Evolutionary conservation across 2,329 filamentous ascomycete genomes (phyloP).

Genomic region (Ascochyta koolunga): DNA sequence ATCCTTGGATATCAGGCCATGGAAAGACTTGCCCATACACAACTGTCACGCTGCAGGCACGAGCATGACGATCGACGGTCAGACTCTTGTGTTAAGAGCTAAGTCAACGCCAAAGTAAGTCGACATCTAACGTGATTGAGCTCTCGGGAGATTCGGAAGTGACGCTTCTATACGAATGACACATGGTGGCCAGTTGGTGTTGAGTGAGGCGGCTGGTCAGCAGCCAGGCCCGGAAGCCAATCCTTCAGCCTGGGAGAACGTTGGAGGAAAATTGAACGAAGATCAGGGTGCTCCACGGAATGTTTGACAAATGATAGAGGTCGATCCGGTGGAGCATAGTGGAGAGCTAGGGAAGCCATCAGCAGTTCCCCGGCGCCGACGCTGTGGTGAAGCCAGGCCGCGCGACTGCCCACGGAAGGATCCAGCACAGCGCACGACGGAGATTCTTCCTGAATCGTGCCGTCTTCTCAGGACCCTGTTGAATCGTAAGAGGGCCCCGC

Average conservation of each 20-base stretch:
- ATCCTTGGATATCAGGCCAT: slow-evolving; percentile 11
- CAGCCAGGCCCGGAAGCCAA: neutral
- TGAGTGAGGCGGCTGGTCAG: slow-evolving; percentile 15
- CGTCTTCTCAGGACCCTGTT: slow-evolving; percentile 28
- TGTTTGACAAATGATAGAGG: slow-evolving; percentile 43
- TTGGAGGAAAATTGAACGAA: slow-evolving; percentile 36
- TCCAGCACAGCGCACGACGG: slow-evolving; percentile 30
- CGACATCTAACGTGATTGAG: slow-evolving; percentile 1
- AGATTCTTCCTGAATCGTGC: slow-evolving; percentile 41
- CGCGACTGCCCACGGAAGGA: slow-evolving; percentile 30
- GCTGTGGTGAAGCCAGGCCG: slow-evolving; percentile 36
- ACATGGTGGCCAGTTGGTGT: slow-evolving; percentile 5
- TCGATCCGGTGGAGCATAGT: slow-evolving; percentile 39
- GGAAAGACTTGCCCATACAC: neutral
- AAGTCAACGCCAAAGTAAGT: too few species aligned
- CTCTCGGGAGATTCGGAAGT: slow-evolving; percentile 3
- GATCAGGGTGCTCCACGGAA: slow-evolving; percentile 44
- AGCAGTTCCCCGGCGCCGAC: slow-evolving; percentile 47
- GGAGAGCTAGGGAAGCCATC: slow-evolving; percentile 47
- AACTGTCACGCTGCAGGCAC: slow-evolving; percentile 22
- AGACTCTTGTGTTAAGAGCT: slow-evolving; percentile 3
- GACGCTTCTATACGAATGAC: slow-evolving; percentile 9
- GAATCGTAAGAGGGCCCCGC: slow-evolving; percentile 32
- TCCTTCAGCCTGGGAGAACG: slow-evolving; percentile 35
- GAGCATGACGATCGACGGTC: neutral